Percentiles rank a stretch among this genome's conserved stretches.
Evolutionary conservation across 2,329 filamentous ascomycete genomes (phyloP).

Genomic region (Cercospora sojina): DNA sequence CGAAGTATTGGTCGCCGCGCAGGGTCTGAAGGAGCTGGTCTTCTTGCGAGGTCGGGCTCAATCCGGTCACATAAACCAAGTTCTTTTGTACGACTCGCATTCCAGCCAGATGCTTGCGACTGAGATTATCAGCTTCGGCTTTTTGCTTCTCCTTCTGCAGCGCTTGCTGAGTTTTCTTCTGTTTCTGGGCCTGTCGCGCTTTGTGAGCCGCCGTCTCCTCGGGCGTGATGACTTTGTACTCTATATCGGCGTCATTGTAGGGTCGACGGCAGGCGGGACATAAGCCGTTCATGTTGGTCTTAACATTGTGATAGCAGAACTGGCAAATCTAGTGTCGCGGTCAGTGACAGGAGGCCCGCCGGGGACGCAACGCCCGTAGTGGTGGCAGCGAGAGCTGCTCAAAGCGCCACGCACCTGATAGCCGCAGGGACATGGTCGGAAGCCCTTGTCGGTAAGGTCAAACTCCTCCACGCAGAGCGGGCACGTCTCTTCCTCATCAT

Average conservation of each 20-base stretch:
- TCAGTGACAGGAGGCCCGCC: conserved; percentile 13
- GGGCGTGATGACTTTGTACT: conserved; percentile 90
- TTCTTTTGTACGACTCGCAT: conserved; percentile 98
- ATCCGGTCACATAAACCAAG: conserved; percentile 92
- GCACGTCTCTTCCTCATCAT: conserved; percentile 61
- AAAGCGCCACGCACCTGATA: conserved; percentile 73
- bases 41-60: conserved; percentile 88
- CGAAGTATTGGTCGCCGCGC: conserved; percentile 89
- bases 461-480: conserved; percentile 99
- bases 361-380: not conserved
- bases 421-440: conserved; percentile 93
- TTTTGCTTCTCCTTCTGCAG: conserved; percentile 95
- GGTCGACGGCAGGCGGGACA: conserved; percentile 95
- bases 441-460: conserved; percentile 95
- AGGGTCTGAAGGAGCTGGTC: conserved; percentile 89
- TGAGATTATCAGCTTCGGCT: conserved; percentile 91
- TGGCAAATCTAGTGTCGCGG: conserved; percentile 75
- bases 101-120: conserved; percentile 91
- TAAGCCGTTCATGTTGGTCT: conserved; percentile 93
- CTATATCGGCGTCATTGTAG: conserved; percentile 95
- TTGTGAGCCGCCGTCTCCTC: conserved; percentile 82
- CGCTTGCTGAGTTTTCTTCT: conserved; percentile 85
- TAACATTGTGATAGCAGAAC: conserved; percentile 99
- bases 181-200: conserved; percentile 73
- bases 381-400: not conserved